These are phyloP conservation scores for Exophiala alcalophila DNA, from an alignment of 2,329 filamentous ascomycete species.

Conservation along the genomic window DNA sequence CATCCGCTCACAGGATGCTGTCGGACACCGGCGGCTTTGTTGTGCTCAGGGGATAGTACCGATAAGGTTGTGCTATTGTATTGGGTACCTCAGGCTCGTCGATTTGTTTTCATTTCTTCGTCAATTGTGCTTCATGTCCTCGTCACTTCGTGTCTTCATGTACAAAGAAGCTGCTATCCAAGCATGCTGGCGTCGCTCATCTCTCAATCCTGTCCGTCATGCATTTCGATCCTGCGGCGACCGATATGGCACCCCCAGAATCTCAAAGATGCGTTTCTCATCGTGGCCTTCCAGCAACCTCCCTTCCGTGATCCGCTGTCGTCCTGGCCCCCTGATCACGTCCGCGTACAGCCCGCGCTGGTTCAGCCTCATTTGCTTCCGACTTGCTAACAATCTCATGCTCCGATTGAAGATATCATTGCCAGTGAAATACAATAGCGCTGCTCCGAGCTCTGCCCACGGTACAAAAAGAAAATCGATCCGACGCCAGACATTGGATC, in stretches of 20 bases:
- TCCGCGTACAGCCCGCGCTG: constrained; percentile 75
- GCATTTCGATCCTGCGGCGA: constrained; percentile 59
- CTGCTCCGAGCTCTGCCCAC: constrained; percentile 73
- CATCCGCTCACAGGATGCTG: too few relatives aligned
- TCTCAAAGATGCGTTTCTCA: constrained; percentile 77
- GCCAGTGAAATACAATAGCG: constrained; percentile 91
- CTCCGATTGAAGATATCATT: constrained; percentile 94
- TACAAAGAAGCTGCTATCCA: too few relatives aligned
- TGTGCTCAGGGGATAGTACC: too few relatives aligned
- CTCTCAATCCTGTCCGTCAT: not conserved
- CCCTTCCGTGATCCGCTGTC: constrained; percentile 64
- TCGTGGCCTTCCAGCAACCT: constrained; percentile 68
- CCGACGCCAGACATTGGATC: constrained; percentile 64
- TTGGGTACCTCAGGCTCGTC: too few relatives aligned
- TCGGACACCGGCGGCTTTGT: too few relatives aligned
- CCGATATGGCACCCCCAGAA: constrained; percentile 77
- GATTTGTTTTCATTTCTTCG: too few relatives aligned
- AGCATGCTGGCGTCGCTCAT: not conserved
- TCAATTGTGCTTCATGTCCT: too few relatives aligned
- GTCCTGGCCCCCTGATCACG: constrained; percentile 58
- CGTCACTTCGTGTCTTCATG: too few relatives aligned
- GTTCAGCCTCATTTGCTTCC: constrained; percentile 80
- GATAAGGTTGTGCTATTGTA: too few relatives aligned
- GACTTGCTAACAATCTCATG: constrained; percentile 73
- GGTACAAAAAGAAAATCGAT: constrained; percentile 85